Base-by-base conservation (phyloP, 208 protist genomes). In the Novymonas esmeraldas region DNA sequence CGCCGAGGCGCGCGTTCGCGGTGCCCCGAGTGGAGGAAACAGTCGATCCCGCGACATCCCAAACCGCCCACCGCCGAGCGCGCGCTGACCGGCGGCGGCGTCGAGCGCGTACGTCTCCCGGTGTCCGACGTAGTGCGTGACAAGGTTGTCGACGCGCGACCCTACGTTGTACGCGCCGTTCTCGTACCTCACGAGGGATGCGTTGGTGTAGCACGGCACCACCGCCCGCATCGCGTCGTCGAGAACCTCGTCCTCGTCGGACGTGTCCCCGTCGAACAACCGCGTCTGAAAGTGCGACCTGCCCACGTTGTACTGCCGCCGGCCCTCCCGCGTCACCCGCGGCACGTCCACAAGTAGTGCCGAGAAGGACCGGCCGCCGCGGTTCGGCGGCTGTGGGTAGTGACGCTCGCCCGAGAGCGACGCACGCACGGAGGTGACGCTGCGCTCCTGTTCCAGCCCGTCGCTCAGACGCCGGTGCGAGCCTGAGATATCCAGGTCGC, bases 121-220 rank as follows among this genome's bases (percentile, higher is more conserved):
- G 41, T 90, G 77, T 42, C 56, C 73, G 0, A 91, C 64, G 52
- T 92, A 92, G 72, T 95, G 90, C 6, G 59, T 45, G 4, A 79
- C 73, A 28, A 95, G 75, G 6, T 57, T 76, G 16, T 70, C 77
- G 22, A 60, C 67, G 50, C 65, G 70, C 1, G 82, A 90, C 31
- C 90, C 90, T 6, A 92, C 71, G 65, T 95, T 95, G 77, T 95
- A 95, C 24, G 86, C 85, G n/a, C 79, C 79, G 41, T 76, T 65
- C 20, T 85, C 87, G 65, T 93, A 95, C 11, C 90, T 82, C 22
- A 95, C 78, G 26, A 83, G 70, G 9, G 64, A 77, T 20, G 73
- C 64, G 44, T 79, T 71, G 2, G 78, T 75, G 71, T 90, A 95
- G 34, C 69, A 51, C 14, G 90, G 90, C 41, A 93, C 87, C 48